Evolutionary conservation across 2,329 filamentous ascomycete genomes (phyloP).

Genomic region (Magnaporthales sp.): DNA sequence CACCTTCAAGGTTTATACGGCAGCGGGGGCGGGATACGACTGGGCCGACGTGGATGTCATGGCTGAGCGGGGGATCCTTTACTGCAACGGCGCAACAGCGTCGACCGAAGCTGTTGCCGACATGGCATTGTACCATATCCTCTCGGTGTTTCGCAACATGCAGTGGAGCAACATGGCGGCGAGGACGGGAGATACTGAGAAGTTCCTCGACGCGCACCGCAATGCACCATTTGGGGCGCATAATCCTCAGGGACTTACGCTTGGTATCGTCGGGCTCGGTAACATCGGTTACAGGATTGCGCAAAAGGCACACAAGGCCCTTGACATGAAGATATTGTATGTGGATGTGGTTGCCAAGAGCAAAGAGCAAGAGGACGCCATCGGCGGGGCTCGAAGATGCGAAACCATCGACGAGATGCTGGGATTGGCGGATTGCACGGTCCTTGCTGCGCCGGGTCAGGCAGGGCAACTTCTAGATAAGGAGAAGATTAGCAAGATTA

Average conservation of each 20-base stretch:
- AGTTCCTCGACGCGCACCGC: conserved; percentile 1
- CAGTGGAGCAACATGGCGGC: conserved; percentile 37
- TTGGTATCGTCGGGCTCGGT: conserved; percentile 53
- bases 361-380: conserved; percentile 34
- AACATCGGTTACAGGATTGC: conserved; percentile 46
- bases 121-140: conserved; percentile 30
- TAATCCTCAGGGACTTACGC: conserved; percentile 43
- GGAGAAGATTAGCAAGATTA: conserved; percentile 36
- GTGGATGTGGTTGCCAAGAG: conserved; percentile 35
- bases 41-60: conserved; percentile 48
- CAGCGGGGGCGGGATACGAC: conserved; percentile 53
- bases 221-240: neutral
- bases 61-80: conserved; percentile 27
- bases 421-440: conserved; percentile 34
- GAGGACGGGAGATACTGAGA: conserved; percentile 26
- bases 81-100: conserved; percentile 32
- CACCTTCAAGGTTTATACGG: conserved; percentile 48
- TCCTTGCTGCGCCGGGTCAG: conserved; percentile 40
- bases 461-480: conserved; percentile 31
- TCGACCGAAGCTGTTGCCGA: conserved; percentile 35
- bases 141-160: conserved; percentile 41
- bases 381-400: conserved; percentile 10
- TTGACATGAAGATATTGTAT: conserved; percentile 50
- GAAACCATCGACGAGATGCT: conserved; percentile 34
- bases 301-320: conserved; percentile 39